These are phyloP conservation scores for Aspergillus novoparasiticus DNA, from an alignment of 2,329 filamentous ascomycete species.

Conservation along the genomic window DNA sequence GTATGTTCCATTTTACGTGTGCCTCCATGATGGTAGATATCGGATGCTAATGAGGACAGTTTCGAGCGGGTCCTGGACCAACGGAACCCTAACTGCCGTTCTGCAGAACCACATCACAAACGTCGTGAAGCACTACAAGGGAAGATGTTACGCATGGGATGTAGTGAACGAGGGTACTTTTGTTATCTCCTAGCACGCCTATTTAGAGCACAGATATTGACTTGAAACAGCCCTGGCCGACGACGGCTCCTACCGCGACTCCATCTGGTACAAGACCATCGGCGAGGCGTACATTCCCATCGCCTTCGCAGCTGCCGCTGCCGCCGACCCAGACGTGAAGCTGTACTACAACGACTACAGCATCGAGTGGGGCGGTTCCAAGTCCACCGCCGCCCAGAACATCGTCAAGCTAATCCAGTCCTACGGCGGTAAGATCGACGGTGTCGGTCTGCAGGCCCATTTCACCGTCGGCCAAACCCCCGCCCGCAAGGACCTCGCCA, in stretches of 20 bases:
- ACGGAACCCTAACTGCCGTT: constrained; percentile 57
- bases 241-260: constrained; percentile 48
- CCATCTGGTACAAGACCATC: constrained; percentile 46
- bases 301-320: constrained; percentile 49
- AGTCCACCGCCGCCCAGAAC: constrained; percentile 36
- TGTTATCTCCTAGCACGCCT: background rate
- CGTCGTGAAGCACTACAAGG: constrained; percentile 39
- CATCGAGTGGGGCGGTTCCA: constrained; percentile 42
- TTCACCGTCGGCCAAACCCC: constrained; percentile 47
- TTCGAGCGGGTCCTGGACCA: constrained; percentile 57
- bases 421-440: constrained; percentile 49
- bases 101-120: constrained; percentile 52
- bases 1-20: constrained; percentile 49
- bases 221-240: constrained; percentile 42
- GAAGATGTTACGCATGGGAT: constrained; percentile 43
- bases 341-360: constrained; percentile 51
- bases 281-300: constrained; percentile 50
- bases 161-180: constrained; percentile 41
- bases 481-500: constrained; percentile 39
- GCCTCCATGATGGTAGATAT: constrained; percentile 27
- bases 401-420: constrained; percentile 44
- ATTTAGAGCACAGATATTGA: background rate
- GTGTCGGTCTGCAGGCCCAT: constrained; percentile 49
- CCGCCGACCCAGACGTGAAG: constrained; percentile 61
- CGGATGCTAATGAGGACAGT: constrained; percentile 31